Evolutionary conservation across 169 alveolate genomes (phyloP), one percentile per base, ranked within the genome.

Genomic region (Cyclospora cayetanensis): DNA sequence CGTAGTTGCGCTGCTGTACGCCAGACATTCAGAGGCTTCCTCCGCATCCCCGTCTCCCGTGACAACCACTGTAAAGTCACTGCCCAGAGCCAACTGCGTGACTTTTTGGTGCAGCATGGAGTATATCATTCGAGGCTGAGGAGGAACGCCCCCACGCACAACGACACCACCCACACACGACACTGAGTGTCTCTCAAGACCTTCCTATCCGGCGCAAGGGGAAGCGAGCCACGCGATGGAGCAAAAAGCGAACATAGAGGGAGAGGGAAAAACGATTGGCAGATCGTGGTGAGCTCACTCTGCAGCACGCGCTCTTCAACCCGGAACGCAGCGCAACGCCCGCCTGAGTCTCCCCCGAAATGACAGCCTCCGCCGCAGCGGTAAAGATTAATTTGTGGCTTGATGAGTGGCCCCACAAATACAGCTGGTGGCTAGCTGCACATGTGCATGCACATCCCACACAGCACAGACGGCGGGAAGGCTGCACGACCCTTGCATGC

Each of bases 341-440:
- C n/a, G 97, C 97, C 86, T 95, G 97, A 25, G 91, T 84, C 86
- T 93, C 95, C 76, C 94, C 97, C 50, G 93, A 93, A 25, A 95
- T 76, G 34, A 95, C 74, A 55, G 79, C 87, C 65, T 96, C 98
- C 31, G 96, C 95, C 0, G 96, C 88, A 20, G 96, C 94, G 12
- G 98, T 96, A 93, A 94, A 96, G 15, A 96, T 96, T 68, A 96
- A 90, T 89, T 96, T 96, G 92, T 96, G 98, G 52, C 92, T 90
- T n/a, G 97, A 94, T 11, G 98, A 96, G 93, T 96, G 97, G 11
- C 98, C 98, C 98, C 98, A 96, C 83, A 95, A 88, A 88, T 91
- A 96, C 25, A 96, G 95, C 53, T 96, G 98, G 72, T 80, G 65
- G 87, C 94, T 93, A 11, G 96, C 95, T 79, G 89, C 31, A 46